phyloP scores from a whole-genome alignment of 352 stramenopile species.

The Albugo laibachii region DNA sequence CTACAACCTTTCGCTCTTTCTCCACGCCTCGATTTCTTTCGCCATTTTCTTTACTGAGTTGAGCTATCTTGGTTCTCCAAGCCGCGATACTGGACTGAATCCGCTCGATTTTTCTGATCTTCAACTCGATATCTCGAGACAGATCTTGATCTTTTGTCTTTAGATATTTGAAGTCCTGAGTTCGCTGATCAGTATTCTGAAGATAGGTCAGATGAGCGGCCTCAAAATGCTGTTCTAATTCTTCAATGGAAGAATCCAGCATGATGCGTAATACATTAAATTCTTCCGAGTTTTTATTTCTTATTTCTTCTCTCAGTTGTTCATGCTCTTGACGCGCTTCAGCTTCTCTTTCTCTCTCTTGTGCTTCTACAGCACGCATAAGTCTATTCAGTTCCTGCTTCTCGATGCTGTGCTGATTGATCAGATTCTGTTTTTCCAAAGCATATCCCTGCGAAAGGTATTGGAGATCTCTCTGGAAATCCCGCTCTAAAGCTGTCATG shows the following conservation, averaged over 20 bases:
- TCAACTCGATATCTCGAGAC: conserved; percentile 83
- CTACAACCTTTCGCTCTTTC: conserved; percentile 79
- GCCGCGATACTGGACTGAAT: conserved; percentile 77
- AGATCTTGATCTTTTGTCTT: conserved; percentile 85
- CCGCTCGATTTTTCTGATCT: conserved; percentile 86
- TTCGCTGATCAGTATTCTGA: conserved; percentile 87
- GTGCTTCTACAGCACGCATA: conserved; percentile 68
- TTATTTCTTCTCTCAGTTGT: conserved; percentile 83
- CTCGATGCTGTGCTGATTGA: conserved; percentile 40
- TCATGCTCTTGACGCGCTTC: conserved; percentile 70
- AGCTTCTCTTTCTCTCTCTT: conserved; percentile 60
- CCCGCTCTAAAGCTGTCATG: conserved; percentile 74
- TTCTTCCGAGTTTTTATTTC: conserved; percentile 89
- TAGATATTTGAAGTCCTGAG: conserved; percentile 88
- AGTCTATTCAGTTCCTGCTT: conserved; percentile 65
- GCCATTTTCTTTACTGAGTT: conserved; percentile 78
- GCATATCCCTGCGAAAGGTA: conserved; percentile 72
- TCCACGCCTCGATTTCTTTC: conserved; percentile 79
- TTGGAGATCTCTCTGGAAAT: conserved; percentile 78
- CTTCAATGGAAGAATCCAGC: conserved; percentile 85
- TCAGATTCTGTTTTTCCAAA: conserved; percentile 67
- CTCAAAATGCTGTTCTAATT: conserved; percentile 90
- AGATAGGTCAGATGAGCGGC: conserved; percentile 81
- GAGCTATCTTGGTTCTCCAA: conserved; percentile 83
- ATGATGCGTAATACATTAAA: conserved; percentile 87